Conservation (phyloP, 179 eudicot species). For the Beta corolliflora region DNA sequence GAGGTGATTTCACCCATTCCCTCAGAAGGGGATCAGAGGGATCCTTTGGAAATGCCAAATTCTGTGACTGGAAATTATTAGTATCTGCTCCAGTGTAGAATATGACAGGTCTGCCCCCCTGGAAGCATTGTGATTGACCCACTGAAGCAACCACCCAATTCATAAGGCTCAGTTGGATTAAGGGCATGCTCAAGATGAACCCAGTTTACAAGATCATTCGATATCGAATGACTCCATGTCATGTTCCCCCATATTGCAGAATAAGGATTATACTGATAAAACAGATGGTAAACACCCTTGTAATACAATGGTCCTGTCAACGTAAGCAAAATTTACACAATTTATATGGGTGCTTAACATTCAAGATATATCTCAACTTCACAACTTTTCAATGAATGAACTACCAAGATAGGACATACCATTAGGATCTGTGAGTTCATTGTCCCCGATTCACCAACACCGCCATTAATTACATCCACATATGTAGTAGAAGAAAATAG, state of each 20-base stretch:
- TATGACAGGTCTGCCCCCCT: slow-evolving; percentile 33
- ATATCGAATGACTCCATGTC: slow-evolving; percentile 53
- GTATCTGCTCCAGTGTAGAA: slow-evolving; percentile 43
- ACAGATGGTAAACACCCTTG: slow-evolving; percentile 50
- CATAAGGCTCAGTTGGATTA: slow-evolving; percentile 37
- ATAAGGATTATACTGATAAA: slow-evolving; percentile 57
- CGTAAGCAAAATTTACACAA: slow-evolving; percentile 5
- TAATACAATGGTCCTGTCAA: slow-evolving; percentile 51
- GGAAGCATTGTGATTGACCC: slow-evolving; percentile 53
- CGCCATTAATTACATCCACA: slow-evolving; percentile 7
- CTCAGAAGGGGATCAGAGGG: slow-evolving; percentile 40
- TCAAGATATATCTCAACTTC: not conserved
- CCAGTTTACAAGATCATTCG: slow-evolving; percentile 55
- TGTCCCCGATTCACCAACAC: slow-evolving; percentile 6
- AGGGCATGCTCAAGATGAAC: slow-evolving; percentile 40
- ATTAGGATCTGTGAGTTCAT: slow-evolving; percentile 33
- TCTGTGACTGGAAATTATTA: slow-evolving; percentile 41
- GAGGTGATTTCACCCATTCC: slow-evolving; percentile 39
- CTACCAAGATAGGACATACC: slow-evolving; percentile 26
- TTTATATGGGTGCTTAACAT: not conserved
- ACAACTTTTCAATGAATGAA: not conserved
- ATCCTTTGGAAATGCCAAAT: slow-evolving; percentile 46
- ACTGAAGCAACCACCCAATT: slow-evolving; percentile 42
- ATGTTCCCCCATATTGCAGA: slow-evolving; percentile 50
- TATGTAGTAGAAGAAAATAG: not conserved